Conservation (phyloP, 2,329 filamentous ascomycete genomes). For the Calonectria henricotiae region DNA sequence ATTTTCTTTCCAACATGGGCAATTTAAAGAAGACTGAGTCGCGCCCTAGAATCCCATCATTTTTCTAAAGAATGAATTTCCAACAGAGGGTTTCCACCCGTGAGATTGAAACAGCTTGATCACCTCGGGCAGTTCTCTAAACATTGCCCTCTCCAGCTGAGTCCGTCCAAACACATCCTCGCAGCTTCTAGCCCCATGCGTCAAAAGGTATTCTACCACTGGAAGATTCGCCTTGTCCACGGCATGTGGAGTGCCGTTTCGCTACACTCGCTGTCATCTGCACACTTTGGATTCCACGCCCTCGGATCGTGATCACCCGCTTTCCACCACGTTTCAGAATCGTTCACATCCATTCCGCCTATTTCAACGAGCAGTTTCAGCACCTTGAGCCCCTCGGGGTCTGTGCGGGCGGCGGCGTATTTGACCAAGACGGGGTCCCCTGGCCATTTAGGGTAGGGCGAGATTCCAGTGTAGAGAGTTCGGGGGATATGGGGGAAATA, state of each 20-base stretch:
- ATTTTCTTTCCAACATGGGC: background rate
- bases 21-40: too few relatives aligned
- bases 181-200: constrained; percentile 29
- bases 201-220: constrained; percentile 28
- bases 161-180: constrained; percentile 14
- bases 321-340: constrained; percentile 32
- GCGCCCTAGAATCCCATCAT: background rate
- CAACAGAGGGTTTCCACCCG: background rate
- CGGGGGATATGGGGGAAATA: constrained; percentile 32
- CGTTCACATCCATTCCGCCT: constrained; percentile 37
- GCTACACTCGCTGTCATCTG: constrained; percentile 28
- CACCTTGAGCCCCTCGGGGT: constrained; percentile 21
- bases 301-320: constrained; percentile 32
- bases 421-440: constrained; percentile 27
- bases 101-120: constrained; percentile 13
- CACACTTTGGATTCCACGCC: constrained; percentile 32
- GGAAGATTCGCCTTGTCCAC: constrained; percentile 29
- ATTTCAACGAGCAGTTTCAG: constrained; percentile 33
- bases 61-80: background rate
- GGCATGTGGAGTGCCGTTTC: constrained; percentile 35
- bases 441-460: constrained; percentile 34
- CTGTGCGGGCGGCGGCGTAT: constrained; percentile 22
- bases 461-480: constrained; percentile 26
- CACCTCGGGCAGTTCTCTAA: constrained; percentile 15
- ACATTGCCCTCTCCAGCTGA: constrained; percentile 20